A percentile compares a stretch with the other conserved stretches of the same genome.
Conservation (phyloP, 1,139 yeast genomes). For the Debaryomyces nepalensis region DNA sequence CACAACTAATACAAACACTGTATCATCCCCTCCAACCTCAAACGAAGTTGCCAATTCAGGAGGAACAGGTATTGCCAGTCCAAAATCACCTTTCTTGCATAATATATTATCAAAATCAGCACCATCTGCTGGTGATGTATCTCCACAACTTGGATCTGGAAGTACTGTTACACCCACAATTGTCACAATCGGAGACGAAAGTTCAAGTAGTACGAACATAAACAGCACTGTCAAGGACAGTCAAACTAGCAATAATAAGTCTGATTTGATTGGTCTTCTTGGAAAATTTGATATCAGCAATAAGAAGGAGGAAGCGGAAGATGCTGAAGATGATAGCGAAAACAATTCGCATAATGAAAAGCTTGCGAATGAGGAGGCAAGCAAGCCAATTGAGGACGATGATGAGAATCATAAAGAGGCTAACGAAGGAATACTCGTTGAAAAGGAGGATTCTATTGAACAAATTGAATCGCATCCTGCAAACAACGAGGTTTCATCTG, state of each 20-base stretch:
- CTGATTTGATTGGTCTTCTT: constrained; percentile 44
- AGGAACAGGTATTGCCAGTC: constrained; percentile 18
- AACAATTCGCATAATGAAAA: constrained; percentile 7
- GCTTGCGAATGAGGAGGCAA: neutral
- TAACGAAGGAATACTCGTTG: neutral
- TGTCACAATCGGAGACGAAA: constrained; percentile 26
- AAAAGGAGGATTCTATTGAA: neutral
- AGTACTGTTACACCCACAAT: constrained; percentile 31
- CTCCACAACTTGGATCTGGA: constrained; percentile 16
- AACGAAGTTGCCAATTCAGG: constrained; percentile 23
- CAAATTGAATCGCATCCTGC: constrained; percentile 7
- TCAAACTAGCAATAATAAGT: constrained; percentile 18
- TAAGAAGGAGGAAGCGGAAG: constrained; percentile 14
- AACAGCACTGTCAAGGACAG: neutral
- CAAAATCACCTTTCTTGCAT: constrained; percentile 27
- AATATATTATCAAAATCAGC: constrained; percentile 22
- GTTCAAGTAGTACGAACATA: constrained; percentile 9
- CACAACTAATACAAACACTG: constrained; percentile 41
- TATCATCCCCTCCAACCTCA: constrained; percentile 26
- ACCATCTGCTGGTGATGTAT: constrained; percentile 15
- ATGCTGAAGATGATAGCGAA: constrained; percentile 16
- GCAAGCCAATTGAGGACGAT: constrained; percentile 5
- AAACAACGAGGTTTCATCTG: constrained; percentile 1
- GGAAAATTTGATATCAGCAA: constrained; percentile 42
- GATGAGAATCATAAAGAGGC: constrained; percentile 13